Conservation (phyloP, 2,329 filamentous ascomycete species). For the Tolypocladium capitatum region DNA sequence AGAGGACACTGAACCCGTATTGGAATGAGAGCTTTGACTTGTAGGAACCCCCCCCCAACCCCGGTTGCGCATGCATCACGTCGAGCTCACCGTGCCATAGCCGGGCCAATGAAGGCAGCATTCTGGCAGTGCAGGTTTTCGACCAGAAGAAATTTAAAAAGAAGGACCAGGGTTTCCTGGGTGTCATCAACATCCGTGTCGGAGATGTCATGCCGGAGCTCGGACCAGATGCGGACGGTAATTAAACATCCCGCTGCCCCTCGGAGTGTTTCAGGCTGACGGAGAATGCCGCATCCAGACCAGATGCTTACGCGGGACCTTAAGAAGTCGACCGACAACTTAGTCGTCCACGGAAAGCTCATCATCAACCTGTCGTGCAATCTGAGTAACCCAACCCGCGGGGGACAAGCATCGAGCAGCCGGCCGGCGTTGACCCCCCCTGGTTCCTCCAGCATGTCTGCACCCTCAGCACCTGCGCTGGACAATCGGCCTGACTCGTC, state of each 20-base stretch:
- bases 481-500: conserved; percentile 40
- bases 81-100: conserved; percentile 30
- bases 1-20: conserved; percentile 97
- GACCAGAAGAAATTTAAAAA: conserved; percentile 99
- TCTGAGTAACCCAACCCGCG: conserved; percentile 54
- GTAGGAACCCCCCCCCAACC: conserved; percentile 51
- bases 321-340: conserved; percentile 95
- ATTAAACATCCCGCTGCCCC: neutral
- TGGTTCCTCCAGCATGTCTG: conserved; percentile 30
- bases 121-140: conserved; percentile 95
- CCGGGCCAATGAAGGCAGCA: conserved; percentile 85
- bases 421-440: conserved; percentile 31
- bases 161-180: conserved; percentile 98
- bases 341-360: conserved; percentile 93
- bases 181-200: conserved; percentile 92
- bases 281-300: conserved; percentile 43
- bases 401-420: conserved; percentile 28
- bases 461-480: conserved; percentile 27
- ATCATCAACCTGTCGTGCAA: conserved; percentile 96
- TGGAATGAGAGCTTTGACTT: conserved; percentile 99
- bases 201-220: conserved; percentile 82
- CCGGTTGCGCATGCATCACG: conserved; percentile 1
- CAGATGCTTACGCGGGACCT: conserved; percentile 97
- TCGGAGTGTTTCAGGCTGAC: conserved; percentile 14
- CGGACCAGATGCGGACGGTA: conserved; percentile 82